Conservation (phyloP, 176 grass and related monocot genomes). For the Ensete glaucum region DNA sequence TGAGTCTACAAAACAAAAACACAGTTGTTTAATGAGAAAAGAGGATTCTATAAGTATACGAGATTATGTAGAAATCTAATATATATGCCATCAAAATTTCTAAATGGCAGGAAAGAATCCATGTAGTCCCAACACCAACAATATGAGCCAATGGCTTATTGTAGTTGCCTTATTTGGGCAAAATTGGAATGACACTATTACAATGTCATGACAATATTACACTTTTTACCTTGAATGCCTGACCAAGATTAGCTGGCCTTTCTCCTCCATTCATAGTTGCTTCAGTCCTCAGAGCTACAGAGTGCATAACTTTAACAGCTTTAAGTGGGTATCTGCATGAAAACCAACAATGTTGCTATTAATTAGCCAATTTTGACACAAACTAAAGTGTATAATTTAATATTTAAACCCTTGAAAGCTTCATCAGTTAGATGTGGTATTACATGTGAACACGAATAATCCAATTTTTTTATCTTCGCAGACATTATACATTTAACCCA, state of each 20-base stretch:
- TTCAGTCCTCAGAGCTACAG: conserved; percentile 83
- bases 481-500: neutral
- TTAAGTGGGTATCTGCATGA: conserved; percentile 80
- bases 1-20: conserved; percentile 41
- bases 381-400: neutral
- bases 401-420: neutral
- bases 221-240: conserved; percentile 67
- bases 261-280: conserved; percentile 61
- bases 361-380: neutral
- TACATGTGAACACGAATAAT: neutral
- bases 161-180: neutral
- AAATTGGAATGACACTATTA: neutral
- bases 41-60: too few species aligned
- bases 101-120: conserved; percentile 13
- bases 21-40: neutral
- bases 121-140: neutral
- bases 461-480: neutral
- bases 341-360: neutral
- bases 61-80: neutral
- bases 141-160: neutral
- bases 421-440: neutral
- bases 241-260: conserved; percentile 68
- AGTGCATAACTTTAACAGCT: conserved; percentile 99
- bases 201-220: neutral
- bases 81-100: conserved; percentile 7